phyloP scores from a whole-genome alignment of 345 rosid species.

The Arabidopsis thaliana region TAIR10.1 NC_003070.9:22320501-22321000 shows the following conservation, averaged over 20 bases:
- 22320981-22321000: conserved; percentile 39
- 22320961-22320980: conserved; percentile 32
- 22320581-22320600: neutral
- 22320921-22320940: conserved; percentile 21
- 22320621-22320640: neutral
- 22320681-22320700: neutral
- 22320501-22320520: too few species aligned
- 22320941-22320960: too few species aligned
- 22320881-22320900: conserved; percentile 6
- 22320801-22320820: neutral
- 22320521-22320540: too few species aligned
- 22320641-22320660: neutral
- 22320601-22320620: neutral
- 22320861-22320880: neutral
- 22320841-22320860: neutral
- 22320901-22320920: conserved; percentile 32
- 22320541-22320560: too few species aligned
- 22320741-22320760: neutral
- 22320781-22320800: neutral
- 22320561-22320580: neutral
- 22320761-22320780: neutral
- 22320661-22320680: neutral
- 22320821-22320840: neutral
- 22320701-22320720: neutral
- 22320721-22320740: neutral